Conservation (phyloP, 768 basidiomycete species). For the Tricholoma sp. region DNA sequence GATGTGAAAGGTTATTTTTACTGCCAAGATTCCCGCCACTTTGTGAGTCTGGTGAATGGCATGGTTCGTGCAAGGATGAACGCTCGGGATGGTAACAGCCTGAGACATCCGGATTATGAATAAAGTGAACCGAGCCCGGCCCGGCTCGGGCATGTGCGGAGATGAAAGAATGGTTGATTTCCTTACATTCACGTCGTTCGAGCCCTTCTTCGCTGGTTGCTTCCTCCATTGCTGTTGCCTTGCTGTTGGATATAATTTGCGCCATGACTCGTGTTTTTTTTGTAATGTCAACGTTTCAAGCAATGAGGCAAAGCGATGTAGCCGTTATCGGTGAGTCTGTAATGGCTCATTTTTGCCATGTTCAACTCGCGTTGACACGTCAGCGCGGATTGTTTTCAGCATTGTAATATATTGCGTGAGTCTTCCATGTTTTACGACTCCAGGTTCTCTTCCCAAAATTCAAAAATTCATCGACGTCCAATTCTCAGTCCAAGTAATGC, state of each 20-base stretch:
- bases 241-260: no score
- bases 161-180: no score
- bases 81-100: no score
- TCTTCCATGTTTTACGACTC: neutral
- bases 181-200: no score
- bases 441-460: neutral
- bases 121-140: no score
- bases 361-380: neutral
- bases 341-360: neutral
- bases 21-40: no score
- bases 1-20: no score
- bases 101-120: no score
- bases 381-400: neutral
- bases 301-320: slow-evolving; percentile 7
- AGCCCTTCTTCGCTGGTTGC: neutral
- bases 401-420: slow-evolving; percentile 11
- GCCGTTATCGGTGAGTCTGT: slow-evolving; percentile 8
- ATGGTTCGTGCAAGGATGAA: no score
- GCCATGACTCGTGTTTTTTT: slow-evolving; percentile 3
- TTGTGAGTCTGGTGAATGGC: no score
- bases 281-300: slow-evolving; percentile 8
- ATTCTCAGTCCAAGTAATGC: slow-evolving; percentile 12
- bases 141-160: no score
- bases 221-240: neutral
- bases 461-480: neutral